Conservation (phyloP, 148 eudicot genomes). For the Cornus florida region DNA sequence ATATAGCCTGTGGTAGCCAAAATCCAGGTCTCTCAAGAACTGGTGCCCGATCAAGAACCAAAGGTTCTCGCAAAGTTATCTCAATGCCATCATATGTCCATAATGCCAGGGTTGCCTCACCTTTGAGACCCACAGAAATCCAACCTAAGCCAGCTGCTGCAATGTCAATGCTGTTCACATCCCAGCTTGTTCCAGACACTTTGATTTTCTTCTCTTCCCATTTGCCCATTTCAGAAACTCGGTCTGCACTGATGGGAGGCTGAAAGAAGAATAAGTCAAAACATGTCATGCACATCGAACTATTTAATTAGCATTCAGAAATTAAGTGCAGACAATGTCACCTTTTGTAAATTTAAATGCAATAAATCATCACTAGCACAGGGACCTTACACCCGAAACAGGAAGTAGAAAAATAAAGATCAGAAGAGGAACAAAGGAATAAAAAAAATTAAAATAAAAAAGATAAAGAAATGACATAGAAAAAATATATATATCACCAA, state of each 20-base stretch:
- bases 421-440: background rate
- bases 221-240: slow-evolving; percentile 61
- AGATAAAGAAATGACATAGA: too few species aligned
- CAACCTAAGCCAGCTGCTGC: slow-evolving; percentile 87
- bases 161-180: slow-evolving; percentile 69
- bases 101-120: slow-evolving; percentile 67
- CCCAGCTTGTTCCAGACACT: slow-evolving; percentile 90
- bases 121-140: slow-evolving; percentile 91
- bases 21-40: slow-evolving; percentile 84
- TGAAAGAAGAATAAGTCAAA: slow-evolving; percentile 27
- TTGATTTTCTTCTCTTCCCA: slow-evolving; percentile 66
- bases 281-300: background rate
- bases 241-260: slow-evolving; percentile 78
- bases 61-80: slow-evolving; percentile 69
- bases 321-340: background rate
- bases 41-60: slow-evolving; percentile 79
- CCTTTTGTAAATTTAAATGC: background rate
- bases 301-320: background rate
- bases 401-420: background rate
- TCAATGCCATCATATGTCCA: slow-evolving; percentile 71
- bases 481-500: background rate
- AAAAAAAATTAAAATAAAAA: too few species aligned
- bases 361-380: background rate
- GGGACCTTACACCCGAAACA: background rate
- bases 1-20: slow-evolving; percentile 87